Conservation (phyloP, 345 rosid species). For the Corchorus capsularis region DNA sequence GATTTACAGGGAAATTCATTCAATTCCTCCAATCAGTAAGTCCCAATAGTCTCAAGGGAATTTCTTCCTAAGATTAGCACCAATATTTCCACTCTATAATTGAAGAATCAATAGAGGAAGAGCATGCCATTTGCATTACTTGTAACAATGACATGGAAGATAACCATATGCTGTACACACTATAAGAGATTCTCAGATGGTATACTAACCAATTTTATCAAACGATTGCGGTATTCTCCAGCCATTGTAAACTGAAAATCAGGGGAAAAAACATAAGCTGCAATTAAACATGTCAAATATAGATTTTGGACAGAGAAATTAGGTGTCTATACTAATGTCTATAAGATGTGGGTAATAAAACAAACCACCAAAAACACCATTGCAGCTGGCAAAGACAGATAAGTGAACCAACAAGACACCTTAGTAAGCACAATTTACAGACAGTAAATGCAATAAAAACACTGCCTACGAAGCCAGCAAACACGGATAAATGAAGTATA, state of each 20-base stretch:
- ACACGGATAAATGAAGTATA: not conserved
- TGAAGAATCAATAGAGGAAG: not conserved
- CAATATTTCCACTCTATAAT: not conserved
- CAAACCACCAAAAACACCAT: not conserved
- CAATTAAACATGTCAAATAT: not conserved
- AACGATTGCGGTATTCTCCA: conserved; percentile 79
- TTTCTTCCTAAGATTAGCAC: not conserved
- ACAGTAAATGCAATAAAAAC: not conserved
- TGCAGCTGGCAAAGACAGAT: not conserved
- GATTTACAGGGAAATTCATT: not conserved
- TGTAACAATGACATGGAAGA: not conserved
- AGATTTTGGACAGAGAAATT: not conserved
- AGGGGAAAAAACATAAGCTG: not conserved
- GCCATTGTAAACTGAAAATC: conserved; percentile 78
- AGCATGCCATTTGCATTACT: not conserved
- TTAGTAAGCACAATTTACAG: not conserved
- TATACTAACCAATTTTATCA: conserved; percentile 81
- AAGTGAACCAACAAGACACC: not conserved
- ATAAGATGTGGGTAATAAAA: not conserved
- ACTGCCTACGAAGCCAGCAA: not conserved
- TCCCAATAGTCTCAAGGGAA: not conserved
- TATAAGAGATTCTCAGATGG: not conserved
- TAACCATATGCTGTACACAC: not conserved
- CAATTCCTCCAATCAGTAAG: not conserved
- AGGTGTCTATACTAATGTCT: no score